Conservation (phyloP, 495 filamentous ascomycete species). For the Daldinia vernicosa region DNA sequence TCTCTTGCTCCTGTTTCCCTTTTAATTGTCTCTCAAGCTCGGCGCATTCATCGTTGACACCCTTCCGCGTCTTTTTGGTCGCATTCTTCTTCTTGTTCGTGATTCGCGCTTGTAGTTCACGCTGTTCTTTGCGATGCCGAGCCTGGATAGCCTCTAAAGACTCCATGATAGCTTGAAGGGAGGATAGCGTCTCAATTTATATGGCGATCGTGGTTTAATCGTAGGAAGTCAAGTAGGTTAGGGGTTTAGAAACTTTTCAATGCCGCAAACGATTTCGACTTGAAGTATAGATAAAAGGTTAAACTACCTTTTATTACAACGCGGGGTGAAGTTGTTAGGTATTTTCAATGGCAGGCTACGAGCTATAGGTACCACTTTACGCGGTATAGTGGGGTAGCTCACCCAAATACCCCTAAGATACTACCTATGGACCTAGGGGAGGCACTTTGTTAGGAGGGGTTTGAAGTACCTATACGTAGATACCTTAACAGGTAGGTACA, state of each 20-base stretch:
- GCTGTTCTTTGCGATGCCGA: constrained; percentile 87
- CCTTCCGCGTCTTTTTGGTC: constrained; percentile 94
- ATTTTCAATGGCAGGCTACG: not conserved
- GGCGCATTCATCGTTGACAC: constrained; percentile 84
- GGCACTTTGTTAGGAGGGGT: no score
- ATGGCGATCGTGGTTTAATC: not conserved
- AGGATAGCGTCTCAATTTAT: not conserved
- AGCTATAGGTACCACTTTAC: not conserved
- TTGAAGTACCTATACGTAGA: no score
- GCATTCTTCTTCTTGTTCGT: constrained; percentile 96
- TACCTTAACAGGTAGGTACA: not conserved
- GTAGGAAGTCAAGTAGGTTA: not conserved
- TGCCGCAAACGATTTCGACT: not conserved
- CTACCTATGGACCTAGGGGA: no score
- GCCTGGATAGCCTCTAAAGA: constrained; percentile 77
- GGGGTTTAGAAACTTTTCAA: not conserved
- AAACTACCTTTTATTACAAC: constrained; percentile 4
- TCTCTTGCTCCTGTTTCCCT: constrained; percentile 72
- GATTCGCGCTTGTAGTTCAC: constrained; percentile 81
- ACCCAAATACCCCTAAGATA: no score
- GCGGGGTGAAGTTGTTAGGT: constrained; percentile 11
- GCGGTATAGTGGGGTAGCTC: constrained; percentile 7
- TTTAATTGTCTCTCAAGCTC: constrained; percentile 73
- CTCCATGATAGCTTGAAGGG: constrained; percentile 42
- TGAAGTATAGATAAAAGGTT: not conserved